A percentile compares a stretch with the other conserved stretches of the same genome.
These are phyloP conservation scores for Brassica napus DNA, from an alignment of 345 rosid genomes.

Conservation along the genomic window Da-Ae NC_063442.1:14887001-14887500, in stretches of 20 bases:
- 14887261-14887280: not conserved
- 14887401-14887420: not conserved
- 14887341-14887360: not conserved
- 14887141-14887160: not conserved
- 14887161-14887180: not conserved
- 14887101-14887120: not conserved
- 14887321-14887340: not conserved
- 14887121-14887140: not conserved
- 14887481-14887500: no score
- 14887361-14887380: not conserved
- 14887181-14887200: not conserved
- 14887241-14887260: not conserved
- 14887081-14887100: not conserved
- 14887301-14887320: no score
- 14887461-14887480: no score
- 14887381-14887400: no score
- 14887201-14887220: not conserved
- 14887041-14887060: no score
- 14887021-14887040: no score
- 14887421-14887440: no score
- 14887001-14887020: no score
- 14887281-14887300: not conserved
- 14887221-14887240: not conserved
- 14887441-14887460: not conserved
- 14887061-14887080: no score